These are phyloP conservation scores for Phoenix dactylifera DNA, from an alignment of 176 grass and related monocot species.

Conservation along the genomic window DNA sequence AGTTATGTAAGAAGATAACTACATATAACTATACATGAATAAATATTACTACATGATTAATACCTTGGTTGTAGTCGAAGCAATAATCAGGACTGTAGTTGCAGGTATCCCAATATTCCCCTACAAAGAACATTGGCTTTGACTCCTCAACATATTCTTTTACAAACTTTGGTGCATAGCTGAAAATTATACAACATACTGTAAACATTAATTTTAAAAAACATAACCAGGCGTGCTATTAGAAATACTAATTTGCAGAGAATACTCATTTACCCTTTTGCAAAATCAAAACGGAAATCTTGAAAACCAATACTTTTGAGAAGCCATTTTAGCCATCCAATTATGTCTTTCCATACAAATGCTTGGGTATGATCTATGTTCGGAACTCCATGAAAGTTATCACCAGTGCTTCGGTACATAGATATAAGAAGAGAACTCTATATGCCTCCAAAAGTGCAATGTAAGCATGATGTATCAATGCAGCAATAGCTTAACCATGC, in stretches of 20 bases:
- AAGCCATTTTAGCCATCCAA: slow-evolving; percentile 78
- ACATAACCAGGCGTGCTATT: no score
- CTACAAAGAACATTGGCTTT: slow-evolving; percentile 75
- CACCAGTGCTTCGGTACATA: slow-evolving; percentile 41
- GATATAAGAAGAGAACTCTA: not conserved
- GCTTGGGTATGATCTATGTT: slow-evolving; percentile 92
- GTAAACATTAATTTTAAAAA: no score
- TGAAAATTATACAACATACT: slow-evolving; percentile 29
- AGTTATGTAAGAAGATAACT: no score
- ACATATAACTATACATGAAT: no score
- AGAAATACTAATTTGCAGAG: not conserved
- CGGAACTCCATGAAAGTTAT: slow-evolving; percentile 74
- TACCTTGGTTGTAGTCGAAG: slow-evolving; percentile 89
- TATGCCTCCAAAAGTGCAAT: not conserved
- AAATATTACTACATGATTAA: not conserved
- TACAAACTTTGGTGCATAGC: slow-evolving; percentile 68
- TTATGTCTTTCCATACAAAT: slow-evolving; percentile 90
- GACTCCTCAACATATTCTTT: slow-evolving; percentile 89
- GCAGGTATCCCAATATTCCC: slow-evolving; percentile 88
- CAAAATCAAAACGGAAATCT: slow-evolving; percentile 95
- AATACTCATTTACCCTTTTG: slow-evolving; percentile 55
- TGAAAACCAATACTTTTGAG: slow-evolving; percentile 58
- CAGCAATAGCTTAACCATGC: no score
- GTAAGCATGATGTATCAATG: not conserved
- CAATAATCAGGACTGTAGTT: slow-evolving; percentile 41